phyloP scores from a whole-genome alignment of 164 flowering plant species.

The Nelumbo lutea region DNA sequence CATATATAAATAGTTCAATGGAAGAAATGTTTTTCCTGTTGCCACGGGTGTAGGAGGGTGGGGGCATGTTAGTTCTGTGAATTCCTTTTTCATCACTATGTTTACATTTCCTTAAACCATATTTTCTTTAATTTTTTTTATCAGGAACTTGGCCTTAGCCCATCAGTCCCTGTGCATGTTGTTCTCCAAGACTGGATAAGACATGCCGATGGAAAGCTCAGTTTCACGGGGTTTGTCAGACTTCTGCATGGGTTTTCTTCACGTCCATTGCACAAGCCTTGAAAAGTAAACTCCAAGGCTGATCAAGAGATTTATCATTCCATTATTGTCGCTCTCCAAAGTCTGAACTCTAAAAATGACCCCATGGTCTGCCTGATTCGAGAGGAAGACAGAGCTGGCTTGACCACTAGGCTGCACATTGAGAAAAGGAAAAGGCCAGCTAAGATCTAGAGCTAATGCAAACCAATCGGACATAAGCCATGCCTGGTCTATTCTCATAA shows the following conservation, averaged over 20 bases:
- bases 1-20: too few species aligned
- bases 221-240: conserved; percentile 86
- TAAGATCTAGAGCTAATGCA: conserved; percentile 1
- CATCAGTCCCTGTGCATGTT: conserved; percentile 29
- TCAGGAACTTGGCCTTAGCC: conserved; percentile 92
- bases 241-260: conserved; percentile 81
- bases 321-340: not conserved
- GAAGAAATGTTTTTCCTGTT: too few species aligned
- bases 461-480: conserved; percentile 5
- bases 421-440: not conserved
- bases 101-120: not conserved
- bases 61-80: too few species aligned
- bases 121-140: conserved; percentile 4
- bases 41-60: too few species aligned
- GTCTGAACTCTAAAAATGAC: conserved; percentile 3
- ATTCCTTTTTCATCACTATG: not conserved
- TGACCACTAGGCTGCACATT: not conserved
- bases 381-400: not conserved
- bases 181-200: conserved; percentile 87
- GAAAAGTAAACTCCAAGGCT: not conserved
- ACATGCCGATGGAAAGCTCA: conserved; percentile 87
- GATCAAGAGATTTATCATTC: not conserved
- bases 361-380: not conserved
- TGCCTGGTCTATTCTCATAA: not conserved
- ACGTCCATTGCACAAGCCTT: conserved; percentile 63